Conservation (phyloP, 1,139 yeast genomes). For the Saccharomyces uvarum region DNA sequence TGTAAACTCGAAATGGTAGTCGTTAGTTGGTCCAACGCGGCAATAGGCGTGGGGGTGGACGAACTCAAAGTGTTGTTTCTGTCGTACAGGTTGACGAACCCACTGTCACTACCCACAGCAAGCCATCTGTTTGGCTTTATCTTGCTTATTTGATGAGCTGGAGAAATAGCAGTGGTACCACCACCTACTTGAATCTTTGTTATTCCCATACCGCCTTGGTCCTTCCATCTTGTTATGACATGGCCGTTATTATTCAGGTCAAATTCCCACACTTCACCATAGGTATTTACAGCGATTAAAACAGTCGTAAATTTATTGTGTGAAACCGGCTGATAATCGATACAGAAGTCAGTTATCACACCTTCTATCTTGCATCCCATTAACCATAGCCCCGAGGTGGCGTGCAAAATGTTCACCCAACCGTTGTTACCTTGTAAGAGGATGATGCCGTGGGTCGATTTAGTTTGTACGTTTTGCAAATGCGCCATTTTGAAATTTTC, state of each 20-base stretch:
- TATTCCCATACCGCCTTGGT: conserved; percentile 78
- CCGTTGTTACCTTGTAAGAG: conserved; percentile 82
- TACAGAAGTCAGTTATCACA: conserved; percentile 68
- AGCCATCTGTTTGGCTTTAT: conserved; percentile 59
- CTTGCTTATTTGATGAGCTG: conserved; percentile 8
- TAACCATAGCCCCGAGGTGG: conserved; percentile 75
- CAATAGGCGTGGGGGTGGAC: conserved; percentile 28
- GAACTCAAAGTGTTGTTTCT: conserved; percentile 17
- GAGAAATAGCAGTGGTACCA: conserved; percentile 28
- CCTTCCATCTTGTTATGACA: conserved; percentile 68
- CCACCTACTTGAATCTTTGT: conserved; percentile 78
- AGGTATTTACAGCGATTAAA: conserved; percentile 57
- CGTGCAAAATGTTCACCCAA: conserved; percentile 77
- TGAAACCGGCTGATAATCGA: conserved; percentile 37
- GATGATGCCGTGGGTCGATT: conserved; percentile 56
- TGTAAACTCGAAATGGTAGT: conserved; percentile 68
- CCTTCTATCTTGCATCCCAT: conserved; percentile 87
- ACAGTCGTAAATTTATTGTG: conserved; percentile 29
- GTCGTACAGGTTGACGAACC: conserved; percentile 85
- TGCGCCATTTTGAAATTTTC: conserved; percentile 69
- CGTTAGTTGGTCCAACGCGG: conserved; percentile 67
- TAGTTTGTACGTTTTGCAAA: conserved; percentile 17
- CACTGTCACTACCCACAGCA: conserved; percentile 84
- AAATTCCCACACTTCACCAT: conserved; percentile 94
- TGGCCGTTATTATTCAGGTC: conserved; percentile 41